Evolutionary conservation across 2,329 filamentous ascomycete genomes (phyloP), one percentile per base, ranked within the genome.

Genomic region (Calonectria pseudoturangicola): DNA sequence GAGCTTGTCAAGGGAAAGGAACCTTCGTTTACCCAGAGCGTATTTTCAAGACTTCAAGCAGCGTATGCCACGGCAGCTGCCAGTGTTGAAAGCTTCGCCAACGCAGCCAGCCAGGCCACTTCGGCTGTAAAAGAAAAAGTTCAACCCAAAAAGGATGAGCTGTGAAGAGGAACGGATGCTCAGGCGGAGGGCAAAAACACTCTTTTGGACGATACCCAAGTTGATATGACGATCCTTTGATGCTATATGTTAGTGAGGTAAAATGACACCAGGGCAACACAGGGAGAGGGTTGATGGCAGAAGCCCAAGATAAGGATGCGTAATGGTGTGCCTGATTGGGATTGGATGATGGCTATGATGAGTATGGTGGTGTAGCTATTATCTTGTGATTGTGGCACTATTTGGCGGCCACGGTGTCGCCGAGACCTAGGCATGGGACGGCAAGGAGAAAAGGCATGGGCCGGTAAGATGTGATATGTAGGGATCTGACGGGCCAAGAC

Each of bases 1-100:
- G 95, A 97, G 82, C 87, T 97, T 1, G 87, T 98, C 16, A 85
- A 89, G 48, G 95, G 94, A 66, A 95, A 93, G 82, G 95, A 97
- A 81, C 92, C 94, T 0, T 91, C 92, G 16, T 97, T 95, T 79
- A 95, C 93, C 0, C 94, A 97, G 80, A 95, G 93, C 72, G 93
- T 96, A 3, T 91, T 95, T 84, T 91, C 87, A 66, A 90, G 93
- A 65, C 88, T 98, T 15, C 90, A 91, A 69, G 92, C 90, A 3
- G 93, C 92, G 0, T 97, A 96, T 79, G 90, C 91, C 28, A 94
- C 92, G 0, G 93, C 92, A 1, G 85, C 89, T 2, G 88, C 91
- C 0, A 91, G 88, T 0, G 86, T 89, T 9, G 87, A 87, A 13
- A 88, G 86, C 71, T 73, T 84, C 50, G 83, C 82, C 12, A 83